phyloP scores from a whole-genome alignment of 768 basidiomycete species.

The Termitomyces sp. region DNA sequence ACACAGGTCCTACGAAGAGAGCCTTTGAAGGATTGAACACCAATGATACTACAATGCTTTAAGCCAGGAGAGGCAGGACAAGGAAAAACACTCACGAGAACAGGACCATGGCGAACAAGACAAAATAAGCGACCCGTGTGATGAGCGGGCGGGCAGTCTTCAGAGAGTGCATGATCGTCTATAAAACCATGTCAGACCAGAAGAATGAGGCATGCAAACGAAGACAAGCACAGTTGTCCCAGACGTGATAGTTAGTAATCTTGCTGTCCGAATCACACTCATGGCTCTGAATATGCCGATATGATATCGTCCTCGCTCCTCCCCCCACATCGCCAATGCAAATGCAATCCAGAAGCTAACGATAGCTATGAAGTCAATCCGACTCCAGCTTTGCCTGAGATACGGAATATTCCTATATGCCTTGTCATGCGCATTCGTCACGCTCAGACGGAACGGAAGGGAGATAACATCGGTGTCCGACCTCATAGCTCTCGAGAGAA shows the following conservation, averaged over 20 bases:
- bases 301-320: constrained; percentile 65
- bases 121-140: constrained; percentile 85
- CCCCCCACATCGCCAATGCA: constrained; percentile 55
- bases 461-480: constrained; percentile 41
- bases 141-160: constrained; percentile 90
- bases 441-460: constrained; percentile 57
- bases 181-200: not conserved
- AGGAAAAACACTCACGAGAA: constrained; percentile 61
- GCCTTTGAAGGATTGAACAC: constrained; percentile 91
- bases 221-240: constrained; percentile 71
- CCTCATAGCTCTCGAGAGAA: constrained; percentile 42
- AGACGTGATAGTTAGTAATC: constrained; percentile 80
- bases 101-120: constrained; percentile 81
- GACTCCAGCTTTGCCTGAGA: constrained; percentile 87
- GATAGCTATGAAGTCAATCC: constrained; percentile 86
- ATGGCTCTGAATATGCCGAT: constrained; percentile 86
- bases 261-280: constrained; percentile 76
- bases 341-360: constrained; percentile 86
- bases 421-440: constrained; percentile 49
- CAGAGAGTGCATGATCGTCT: constrained; percentile 85
- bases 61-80: not conserved
- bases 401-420: constrained; percentile 75
- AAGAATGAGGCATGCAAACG: not conserved
- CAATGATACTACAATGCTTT: constrained; percentile 62
- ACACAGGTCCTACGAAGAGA: constrained; percentile 66